Evolutionary conservation across 2,329 filamentous ascomycete species (phyloP), one percentile per base, ranked within the genome.

Genomic region (Ceratocystis huliohia): DNA sequence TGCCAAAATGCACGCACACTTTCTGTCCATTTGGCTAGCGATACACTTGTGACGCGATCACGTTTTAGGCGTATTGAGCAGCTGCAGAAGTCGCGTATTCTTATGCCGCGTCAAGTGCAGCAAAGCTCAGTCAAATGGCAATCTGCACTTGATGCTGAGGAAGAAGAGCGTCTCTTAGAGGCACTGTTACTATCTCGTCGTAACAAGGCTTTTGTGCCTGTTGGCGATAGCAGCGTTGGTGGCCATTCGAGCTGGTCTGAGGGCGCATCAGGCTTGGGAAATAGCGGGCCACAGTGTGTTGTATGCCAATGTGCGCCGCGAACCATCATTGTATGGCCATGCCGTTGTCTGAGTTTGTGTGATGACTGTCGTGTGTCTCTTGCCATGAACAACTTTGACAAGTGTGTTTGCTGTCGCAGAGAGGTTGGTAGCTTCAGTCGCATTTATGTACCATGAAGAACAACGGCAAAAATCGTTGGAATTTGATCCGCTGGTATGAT

Each of bases 371-470:
- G 94, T 41, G 89, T 97, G 45, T 93, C 90, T 56, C 80, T 97
- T 69, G 94, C 94, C 2, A 92, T 96, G 85, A 95, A 96, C 74
- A 97, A 97, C 74, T 97, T 96, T 74, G 90, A 92, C 70, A 95
- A 90, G 73, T 99, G 94, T 74, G 92, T 97, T 48, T 97, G 93
- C 72, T 97, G 94, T 75, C 83, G 94, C 63, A 84, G 90, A 66
- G 88, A 94, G 71, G 91, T 97, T 37, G 84, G 85, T 66, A 94
- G 92, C 65, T 97, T 96, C 75, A 92, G 90, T 70, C 84, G 91
- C 71, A 85, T 99, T 68, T 99, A 89, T 79, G 91, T 97, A 50
- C 94, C 94, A 63, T 88, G 65, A 50, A 28, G 28, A 25, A 25
- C 22, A 30, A 56, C 25, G 22, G 28, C 22, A 41, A 45, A 5